Base-by-base conservation (phyloP, 169 alveolate species). In the Hepatocystis sp. region DNA sequence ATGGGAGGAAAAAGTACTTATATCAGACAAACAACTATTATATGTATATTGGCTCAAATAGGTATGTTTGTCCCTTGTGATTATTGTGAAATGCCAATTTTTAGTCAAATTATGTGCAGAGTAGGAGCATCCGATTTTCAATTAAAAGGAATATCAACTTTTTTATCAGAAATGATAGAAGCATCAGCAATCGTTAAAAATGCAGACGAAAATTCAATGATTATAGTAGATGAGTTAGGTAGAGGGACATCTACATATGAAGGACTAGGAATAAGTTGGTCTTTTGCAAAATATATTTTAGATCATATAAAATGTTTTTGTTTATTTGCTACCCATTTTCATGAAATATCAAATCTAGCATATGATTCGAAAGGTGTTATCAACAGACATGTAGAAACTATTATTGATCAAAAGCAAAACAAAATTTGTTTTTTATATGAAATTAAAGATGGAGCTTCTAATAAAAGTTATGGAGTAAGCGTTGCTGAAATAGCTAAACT, bases 1-100 rank as follows among this genome's bases (percentile, higher is more conserved):
- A 98, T 98, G 99, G 99, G 99, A 27, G 99, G 99, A 23, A 98
- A 98, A 67, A 95, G 98, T 61, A 98, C 99, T 3, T 97, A 94
- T 68, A 96, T 98, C 49, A 92, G 99, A 53, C 97, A 96, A 91
- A 88, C 86, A 47, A 94, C 92, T 60, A 39, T 92, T 19, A 92
- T 92, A 32, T 91, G 91, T 36, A 78, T 89, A 44, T 84, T 92
- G 85, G 91, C 97, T 25, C 99, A 98, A 85, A 95, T 97, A 23
- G 99, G 99, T 1, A 96, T 98, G 51, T 97, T 92, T 91, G 98
- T 98, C 0, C 99, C 99, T 2, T 96, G 98, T 11, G 85, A 95
- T 30, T 85, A 85, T 55, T 99, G 99, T 10, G 94, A 95, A 67
- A 53, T 98, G 36, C 98, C 99, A 13, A 78, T 97, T 46, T 94